Conservation (phyloP, 2,329 filamentous ascomycete genomes). For the Xylaria sp. region DNA sequence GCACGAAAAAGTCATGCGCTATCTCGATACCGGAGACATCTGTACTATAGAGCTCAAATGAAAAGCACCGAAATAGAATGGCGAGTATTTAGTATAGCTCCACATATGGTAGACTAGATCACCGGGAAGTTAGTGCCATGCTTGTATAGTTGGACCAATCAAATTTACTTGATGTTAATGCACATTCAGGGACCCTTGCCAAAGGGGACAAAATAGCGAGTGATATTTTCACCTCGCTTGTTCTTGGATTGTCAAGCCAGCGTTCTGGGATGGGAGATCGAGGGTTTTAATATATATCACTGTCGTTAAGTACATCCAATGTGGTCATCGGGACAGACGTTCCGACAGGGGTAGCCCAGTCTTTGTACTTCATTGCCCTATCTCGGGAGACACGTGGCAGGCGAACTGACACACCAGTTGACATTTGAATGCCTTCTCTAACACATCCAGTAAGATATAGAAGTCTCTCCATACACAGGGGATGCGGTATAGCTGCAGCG, state of each 20-base stretch:
- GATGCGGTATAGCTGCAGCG: conserved; percentile 1
- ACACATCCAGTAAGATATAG: conserved; percentile 15
- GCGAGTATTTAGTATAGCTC: conserved; percentile 7
- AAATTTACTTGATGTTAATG: conserved; percentile 12
- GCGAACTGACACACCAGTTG: conserved; percentile 15
- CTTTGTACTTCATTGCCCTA: conserved; percentile 8
- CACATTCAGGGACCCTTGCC: conserved; percentile 17
- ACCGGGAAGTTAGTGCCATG: background rate
- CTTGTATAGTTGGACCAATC: background rate
- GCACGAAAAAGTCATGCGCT: conserved; percentile 13
- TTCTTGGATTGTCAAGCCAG: conserved; percentile 13
- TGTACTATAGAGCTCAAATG: conserved; percentile 10
- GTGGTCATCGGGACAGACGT: conserved; percentile 16
- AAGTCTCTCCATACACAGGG: conserved; percentile 11
- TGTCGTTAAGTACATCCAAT: conserved; percentile 10
- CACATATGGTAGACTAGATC: conserved; percentile 9
- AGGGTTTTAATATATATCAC: background rate
- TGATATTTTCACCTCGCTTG: conserved; percentile 5
- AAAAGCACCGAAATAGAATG: conserved; percentile 14
- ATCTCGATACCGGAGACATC: conserved; percentile 17
- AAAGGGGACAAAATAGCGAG: conserved; percentile 16
- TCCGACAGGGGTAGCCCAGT: conserved; percentile 13
- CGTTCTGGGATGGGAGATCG: conserved; percentile 1
- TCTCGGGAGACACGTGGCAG: conserved; percentile 14
- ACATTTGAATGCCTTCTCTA: conserved; percentile 12